Percentiles rank a stretch among this genome's conserved stretches.
Conservation (phyloP, 2,329 filamentous ascomycete species). For the Pseudopithomyces maydicus region DNA sequence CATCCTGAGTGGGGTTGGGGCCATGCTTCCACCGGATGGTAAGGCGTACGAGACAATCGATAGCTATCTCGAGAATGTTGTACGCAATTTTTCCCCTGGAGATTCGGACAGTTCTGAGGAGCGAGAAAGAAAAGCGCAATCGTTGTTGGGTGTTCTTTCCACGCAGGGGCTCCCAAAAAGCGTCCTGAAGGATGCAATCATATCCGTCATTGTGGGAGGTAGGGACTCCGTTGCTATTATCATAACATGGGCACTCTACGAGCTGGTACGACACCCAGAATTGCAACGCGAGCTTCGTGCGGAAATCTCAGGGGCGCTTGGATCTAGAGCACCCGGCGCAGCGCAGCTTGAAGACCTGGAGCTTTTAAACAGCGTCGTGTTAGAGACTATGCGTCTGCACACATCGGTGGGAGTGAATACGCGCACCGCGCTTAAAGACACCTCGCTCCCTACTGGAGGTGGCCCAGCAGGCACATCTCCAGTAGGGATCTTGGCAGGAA, state of each 20-base stretch:
- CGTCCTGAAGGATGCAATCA: not conserved
- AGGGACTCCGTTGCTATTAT: not conserved
- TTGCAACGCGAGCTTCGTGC: not conserved
- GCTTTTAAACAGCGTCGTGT: not conserved
- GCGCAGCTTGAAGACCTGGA: not conserved
- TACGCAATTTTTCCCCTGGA: not conserved
- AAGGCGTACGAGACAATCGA: not conserved
- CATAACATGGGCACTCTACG: not conserved
- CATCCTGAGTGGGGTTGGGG: not conserved
- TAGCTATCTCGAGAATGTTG: not conserved
- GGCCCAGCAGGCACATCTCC: conserved; percentile 23
- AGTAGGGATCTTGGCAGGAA: conserved; percentile 23
- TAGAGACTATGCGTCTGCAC: not conserved
- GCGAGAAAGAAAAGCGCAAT: not conserved
- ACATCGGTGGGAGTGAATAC: conserved; percentile 16
- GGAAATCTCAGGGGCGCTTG: not conserved
- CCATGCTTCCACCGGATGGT: not conserved
- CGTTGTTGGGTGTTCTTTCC: not conserved
- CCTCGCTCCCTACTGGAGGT: conserved; percentile 26
- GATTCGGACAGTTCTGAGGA: not conserved
- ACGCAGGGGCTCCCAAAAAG: not conserved
- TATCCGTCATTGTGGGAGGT: not conserved
- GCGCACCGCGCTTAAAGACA: conserved; percentile 21
- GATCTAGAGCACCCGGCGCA: not conserved
- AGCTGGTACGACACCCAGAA: not conserved